Conservation (phyloP, 75 land plant genomes). For the Sequoia sempervirens region DNA sequence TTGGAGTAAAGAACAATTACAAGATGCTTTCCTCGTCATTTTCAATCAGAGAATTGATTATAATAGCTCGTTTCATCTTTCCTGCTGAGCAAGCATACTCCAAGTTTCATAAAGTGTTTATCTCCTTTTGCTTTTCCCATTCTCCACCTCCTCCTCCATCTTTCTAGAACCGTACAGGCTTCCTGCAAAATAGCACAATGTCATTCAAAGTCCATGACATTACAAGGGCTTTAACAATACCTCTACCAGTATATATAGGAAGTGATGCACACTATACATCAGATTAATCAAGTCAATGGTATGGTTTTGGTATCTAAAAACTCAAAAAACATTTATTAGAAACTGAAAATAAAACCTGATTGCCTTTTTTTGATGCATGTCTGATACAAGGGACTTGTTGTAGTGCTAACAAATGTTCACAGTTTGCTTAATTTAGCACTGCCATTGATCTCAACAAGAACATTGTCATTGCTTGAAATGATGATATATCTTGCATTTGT, state of each 20-base stretch:
- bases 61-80: background rate
- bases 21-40: background rate
- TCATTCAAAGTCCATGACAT: background rate
- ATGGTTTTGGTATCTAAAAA: background rate
- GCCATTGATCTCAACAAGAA: background rate
- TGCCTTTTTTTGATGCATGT: background rate
- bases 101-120: background rate
- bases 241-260: background rate
- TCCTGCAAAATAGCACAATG: background rate
- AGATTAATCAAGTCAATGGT: background rate
- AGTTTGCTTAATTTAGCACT: background rate
- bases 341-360: background rate
- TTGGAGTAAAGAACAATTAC: background rate
- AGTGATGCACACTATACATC: background rate
- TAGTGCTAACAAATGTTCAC: background rate
- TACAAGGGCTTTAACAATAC: background rate
- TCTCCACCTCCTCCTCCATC: background rate
- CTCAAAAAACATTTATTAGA: background rate
- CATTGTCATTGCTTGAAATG: background rate
- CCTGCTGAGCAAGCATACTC: background rate
- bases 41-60: background rate
- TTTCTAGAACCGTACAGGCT: background rate
- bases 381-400: background rate
- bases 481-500: background rate
- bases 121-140: background rate